Conservation (phyloP, 2,329 filamentous ascomycete genomes). For the Arthrobotrys sinensis region DNA sequence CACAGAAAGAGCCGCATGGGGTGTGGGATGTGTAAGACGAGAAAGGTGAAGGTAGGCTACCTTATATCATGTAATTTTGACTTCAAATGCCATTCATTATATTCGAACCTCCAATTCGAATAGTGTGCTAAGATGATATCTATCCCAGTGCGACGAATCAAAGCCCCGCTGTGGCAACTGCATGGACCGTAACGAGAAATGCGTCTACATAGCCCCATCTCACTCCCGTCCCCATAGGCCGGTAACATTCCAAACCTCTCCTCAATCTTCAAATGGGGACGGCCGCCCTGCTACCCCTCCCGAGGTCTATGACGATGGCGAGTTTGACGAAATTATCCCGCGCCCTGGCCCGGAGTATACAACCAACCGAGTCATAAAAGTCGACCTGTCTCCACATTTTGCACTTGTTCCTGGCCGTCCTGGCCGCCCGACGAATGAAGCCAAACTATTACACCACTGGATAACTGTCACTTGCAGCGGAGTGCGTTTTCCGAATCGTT, state of each 20-base stretch:
- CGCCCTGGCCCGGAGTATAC: conserved; percentile 36
- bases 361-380: conserved; percentile 34
- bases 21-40: conserved; percentile 56
- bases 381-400: conserved; percentile 38
- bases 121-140: not conserved
- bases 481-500: conserved; percentile 46
- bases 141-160: conserved; percentile 49
- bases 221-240: conserved; percentile 41
- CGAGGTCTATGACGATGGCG: conserved; percentile 54
- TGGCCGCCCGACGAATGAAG: conserved; percentile 54
- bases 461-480: conserved; percentile 51
- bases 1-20: conserved; percentile 59
- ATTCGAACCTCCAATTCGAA: not conserved
- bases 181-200: conserved; percentile 56
- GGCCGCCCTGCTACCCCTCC: conserved; percentile 36
- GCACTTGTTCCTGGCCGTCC: conserved; percentile 54
- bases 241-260: conserved; percentile 25
- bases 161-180: conserved; percentile 60
- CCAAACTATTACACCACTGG: conserved; percentile 56
- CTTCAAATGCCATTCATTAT: conserved; percentile 11
- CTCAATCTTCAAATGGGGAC: not conserved
- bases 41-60: conserved; percentile 59
- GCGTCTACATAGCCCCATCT: conserved; percentile 40
- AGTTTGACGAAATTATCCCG: conserved; percentile 56
- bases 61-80: conserved; percentile 9